Evolutionary conservation across 495 filamentous ascomycete species (phyloP).

Genomic region (Penicillium lagena): DNA sequence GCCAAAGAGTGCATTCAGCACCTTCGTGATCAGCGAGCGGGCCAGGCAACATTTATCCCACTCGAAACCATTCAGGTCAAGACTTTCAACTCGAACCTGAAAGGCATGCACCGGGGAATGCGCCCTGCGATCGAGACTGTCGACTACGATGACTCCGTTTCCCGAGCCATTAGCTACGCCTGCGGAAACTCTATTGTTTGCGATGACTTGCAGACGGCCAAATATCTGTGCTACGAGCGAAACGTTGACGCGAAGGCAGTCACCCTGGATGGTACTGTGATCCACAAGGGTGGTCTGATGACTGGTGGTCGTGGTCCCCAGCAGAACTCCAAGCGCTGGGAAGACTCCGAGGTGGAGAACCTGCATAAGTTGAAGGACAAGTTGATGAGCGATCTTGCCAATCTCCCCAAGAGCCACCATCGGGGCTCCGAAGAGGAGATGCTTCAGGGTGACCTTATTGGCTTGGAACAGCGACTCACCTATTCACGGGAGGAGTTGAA

Average conservation of each 20-base stretch:
- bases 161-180: constrained; percentile 89
- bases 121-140: constrained; percentile 94
- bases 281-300: constrained; percentile 96
- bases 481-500: constrained; percentile 70
- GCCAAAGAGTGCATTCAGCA: constrained; percentile 93
- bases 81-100: constrained; percentile 78
- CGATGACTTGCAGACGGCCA: constrained; percentile 77
- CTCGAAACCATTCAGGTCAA: constrained; percentile 95
- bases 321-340: constrained; percentile 74
- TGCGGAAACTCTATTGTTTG: constrained; percentile 96
- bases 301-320: constrained; percentile 82
- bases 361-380: constrained; percentile 67
- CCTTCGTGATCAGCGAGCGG: constrained; percentile 78
- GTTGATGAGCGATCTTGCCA: constrained; percentile 62
- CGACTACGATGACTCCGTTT: constrained; percentile 79
- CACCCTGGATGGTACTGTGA: constrained; percentile 83
- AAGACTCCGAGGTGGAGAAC: constrained; percentile 81
- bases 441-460: constrained; percentile 71
- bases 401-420: constrained; percentile 68
- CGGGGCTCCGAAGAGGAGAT: constrained; percentile 70
- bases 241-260: constrained; percentile 90
- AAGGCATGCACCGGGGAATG: constrained; percentile 78
- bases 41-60: constrained; percentile 87
- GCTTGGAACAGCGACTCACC: constrained; percentile 70
- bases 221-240: constrained; percentile 80